These are phyloP conservation scores for Penicillium canescens DNA, from an alignment of 495 filamentous ascomycete species.

Conservation along the genomic window DNA sequence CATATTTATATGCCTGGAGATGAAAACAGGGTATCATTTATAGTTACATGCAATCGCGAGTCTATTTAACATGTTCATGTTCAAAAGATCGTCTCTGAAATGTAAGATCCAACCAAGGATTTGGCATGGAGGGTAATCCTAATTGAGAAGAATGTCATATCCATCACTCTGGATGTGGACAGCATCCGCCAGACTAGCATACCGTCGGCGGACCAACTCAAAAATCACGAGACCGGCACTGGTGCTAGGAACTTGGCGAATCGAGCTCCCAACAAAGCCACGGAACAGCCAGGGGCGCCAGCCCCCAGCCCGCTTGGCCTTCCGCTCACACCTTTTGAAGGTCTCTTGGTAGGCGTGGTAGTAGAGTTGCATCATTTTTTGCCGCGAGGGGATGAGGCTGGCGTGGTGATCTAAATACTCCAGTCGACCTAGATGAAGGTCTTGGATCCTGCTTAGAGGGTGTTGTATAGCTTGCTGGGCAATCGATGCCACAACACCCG, in stretches of 20 bases:
- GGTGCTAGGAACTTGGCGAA: slow-evolving; percentile 84
- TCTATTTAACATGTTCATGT: neutral
- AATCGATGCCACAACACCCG: slow-evolving; percentile 74
- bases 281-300: slow-evolving; percentile 74
- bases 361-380: slow-evolving; percentile 63
- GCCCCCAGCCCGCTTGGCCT: slow-evolving; percentile 62
- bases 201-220: slow-evolving; percentile 80
- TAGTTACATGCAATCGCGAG: no score
- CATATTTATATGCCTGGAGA: no score
- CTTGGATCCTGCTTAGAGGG: slow-evolving; percentile 73
- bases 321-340: slow-evolving; percentile 63
- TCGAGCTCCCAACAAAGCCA: slow-evolving; percentile 71
- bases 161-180: slow-evolving; percentile 65
- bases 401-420: slow-evolving; percentile 73
- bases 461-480: slow-evolving; percentile 78
- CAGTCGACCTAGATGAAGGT: slow-evolving; percentile 74
- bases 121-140: neutral
- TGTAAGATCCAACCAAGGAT: no score
- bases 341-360: slow-evolving; percentile 76
- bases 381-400: slow-evolving; percentile 44
- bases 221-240: slow-evolving; percentile 89
- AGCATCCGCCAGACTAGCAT: slow-evolving; percentile 66
- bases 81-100: no score
- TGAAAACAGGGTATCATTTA: slow-evolving; percentile 2
- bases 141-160: slow-evolving; percentile 69